A percentile compares a stretch with the other conserved stretches of the same genome.
These are phyloP conservation scores for Coemansia sp. DNA, from an alignment of 192 early-diverging fungal species.

Conservation along the genomic window DNA sequence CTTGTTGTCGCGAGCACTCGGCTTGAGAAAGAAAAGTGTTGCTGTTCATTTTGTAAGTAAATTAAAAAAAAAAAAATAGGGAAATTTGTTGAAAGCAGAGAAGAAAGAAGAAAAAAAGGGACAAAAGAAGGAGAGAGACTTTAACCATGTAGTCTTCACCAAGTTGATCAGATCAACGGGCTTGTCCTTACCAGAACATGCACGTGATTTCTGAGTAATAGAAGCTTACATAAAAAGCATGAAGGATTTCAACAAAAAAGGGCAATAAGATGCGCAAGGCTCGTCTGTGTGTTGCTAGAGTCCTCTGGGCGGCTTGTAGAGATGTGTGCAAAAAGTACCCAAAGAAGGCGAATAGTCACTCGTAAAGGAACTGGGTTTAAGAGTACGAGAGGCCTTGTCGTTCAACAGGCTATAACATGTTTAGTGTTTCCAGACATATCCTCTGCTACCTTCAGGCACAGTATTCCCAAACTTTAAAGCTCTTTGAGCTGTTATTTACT, in stretches of 20 bases:
- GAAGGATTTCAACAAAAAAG: too few species aligned
- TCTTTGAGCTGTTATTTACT: background rate
- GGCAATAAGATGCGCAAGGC: too few species aligned
- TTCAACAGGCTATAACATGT: too few species aligned
- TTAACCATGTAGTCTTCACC: too few species aligned
- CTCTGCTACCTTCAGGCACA: too few species aligned
- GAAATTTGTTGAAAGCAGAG: background rate
- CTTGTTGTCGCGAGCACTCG: conserved; percentile 47
- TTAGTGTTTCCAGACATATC: too few species aligned
- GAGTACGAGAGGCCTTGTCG: background rate
- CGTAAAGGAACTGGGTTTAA: background rate
- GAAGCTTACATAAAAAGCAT: too few species aligned
- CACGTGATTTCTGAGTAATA: too few species aligned
- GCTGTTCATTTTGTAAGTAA: background rate
- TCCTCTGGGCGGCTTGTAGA: background rate
- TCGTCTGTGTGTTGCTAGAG: background rate
- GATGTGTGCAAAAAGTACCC: background rate
- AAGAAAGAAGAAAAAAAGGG: too few species aligned
- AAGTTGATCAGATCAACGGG: too few species aligned
- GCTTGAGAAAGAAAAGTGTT: conserved; percentile 35
- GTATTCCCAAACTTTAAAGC: background rate
- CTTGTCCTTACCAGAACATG: too few species aligned
- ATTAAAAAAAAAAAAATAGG: background rate
- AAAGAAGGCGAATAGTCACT: background rate
- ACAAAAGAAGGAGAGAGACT: background rate